phyloP scores from a whole-genome alignment of 1,284 basidiomycete genomes.

The Abortiporus biennis region DNA sequence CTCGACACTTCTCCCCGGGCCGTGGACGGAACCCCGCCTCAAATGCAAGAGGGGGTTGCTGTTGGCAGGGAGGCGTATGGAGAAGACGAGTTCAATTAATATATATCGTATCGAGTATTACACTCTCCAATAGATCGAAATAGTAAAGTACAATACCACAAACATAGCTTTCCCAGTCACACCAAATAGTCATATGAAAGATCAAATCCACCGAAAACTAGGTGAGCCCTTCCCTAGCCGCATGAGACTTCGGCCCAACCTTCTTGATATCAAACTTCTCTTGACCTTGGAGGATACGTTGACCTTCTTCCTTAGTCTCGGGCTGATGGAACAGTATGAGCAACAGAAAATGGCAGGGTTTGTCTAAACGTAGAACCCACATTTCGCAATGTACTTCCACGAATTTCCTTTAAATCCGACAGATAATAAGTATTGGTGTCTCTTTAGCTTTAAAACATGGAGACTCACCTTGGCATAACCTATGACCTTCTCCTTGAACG shows the following conservation, averaged over 20 bases:
- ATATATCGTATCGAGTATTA: too few species aligned
- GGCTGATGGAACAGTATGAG: slow-evolving; percentile 4
- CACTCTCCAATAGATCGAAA: too few species aligned
- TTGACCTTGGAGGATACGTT: slow-evolving; percentile 11
- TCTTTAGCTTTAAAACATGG: neutral
- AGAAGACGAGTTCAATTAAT: too few species aligned
- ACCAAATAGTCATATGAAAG: too few species aligned
- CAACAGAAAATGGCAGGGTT: neutral
- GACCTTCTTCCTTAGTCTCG: slow-evolving; percentile 14
- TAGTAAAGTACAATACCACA: too few species aligned
- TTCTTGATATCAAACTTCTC: slow-evolving; percentile 15
- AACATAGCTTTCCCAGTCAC: too few species aligned
- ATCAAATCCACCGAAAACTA: too few species aligned
- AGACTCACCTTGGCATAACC: slow-evolving; percentile 6
- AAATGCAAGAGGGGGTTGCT: too few species aligned
- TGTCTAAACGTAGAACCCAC: slow-evolving; percentile 1
- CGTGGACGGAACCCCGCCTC: too few species aligned
- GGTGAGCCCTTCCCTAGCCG: neutral
- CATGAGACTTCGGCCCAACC: slow-evolving; percentile 9
- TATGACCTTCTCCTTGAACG: slow-evolving; percentile 15
- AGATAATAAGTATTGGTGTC: neutral
- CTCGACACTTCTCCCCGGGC: too few species aligned
- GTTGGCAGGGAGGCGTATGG: too few species aligned
- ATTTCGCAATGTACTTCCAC: slow-evolving; percentile 11
- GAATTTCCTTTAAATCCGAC: slow-evolving; percentile 8